Percentiles rank a stretch among this genome's conserved stretches.
Conservation (phyloP, 495 filamentous ascomycete genomes). For the Cercophora scortea region DNA sequence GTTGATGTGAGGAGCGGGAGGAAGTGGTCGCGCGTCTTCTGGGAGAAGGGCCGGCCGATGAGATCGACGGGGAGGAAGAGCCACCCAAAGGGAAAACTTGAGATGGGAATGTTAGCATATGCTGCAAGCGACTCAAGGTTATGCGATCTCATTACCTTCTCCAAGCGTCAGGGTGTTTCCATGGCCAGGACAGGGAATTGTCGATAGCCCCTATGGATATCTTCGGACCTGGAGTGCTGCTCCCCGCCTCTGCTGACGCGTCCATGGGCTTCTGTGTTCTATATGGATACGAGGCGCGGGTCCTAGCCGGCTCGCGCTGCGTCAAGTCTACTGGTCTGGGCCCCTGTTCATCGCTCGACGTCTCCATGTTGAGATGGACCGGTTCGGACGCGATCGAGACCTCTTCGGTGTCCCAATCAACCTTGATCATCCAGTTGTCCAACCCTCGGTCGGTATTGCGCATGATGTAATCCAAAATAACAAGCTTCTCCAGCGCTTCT, state of each 20-base stretch:
- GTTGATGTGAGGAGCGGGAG: constrained; percentile 88
- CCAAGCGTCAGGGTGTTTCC: constrained; percentile 96
- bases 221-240: constrained; percentile 46
- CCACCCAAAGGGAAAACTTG: constrained; percentile 95
- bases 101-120: constrained; percentile 1
- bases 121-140: no score
- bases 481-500: constrained; percentile 93
- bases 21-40: constrained; percentile 88
- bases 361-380: constrained; percentile 52
- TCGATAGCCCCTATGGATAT: constrained; percentile 90
- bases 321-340: constrained; percentile 52
- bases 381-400: constrained; percentile 83
- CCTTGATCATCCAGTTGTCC: constrained; percentile 99
- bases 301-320: constrained; percentile 32
- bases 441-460: constrained; percentile 93
- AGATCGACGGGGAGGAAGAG: constrained; percentile 93
- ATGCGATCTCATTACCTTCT: constrained; percentile 30
- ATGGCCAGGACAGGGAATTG: constrained; percentile 96
- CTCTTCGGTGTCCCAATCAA: constrained; percentile 74
- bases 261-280: constrained; percentile 78
- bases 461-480: constrained; percentile 99
- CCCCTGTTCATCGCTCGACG: constrained; percentile 39
- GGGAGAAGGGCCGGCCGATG: constrained; percentile 92
- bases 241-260: constrained; percentile 54
- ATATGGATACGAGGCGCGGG: constrained; percentile 58